Evolutionary conservation across 2,329 filamentous ascomycete genomes (phyloP), one percentile per base, ranked within the genome.

Genomic region (Ophiosphaerella korrae): DNA sequence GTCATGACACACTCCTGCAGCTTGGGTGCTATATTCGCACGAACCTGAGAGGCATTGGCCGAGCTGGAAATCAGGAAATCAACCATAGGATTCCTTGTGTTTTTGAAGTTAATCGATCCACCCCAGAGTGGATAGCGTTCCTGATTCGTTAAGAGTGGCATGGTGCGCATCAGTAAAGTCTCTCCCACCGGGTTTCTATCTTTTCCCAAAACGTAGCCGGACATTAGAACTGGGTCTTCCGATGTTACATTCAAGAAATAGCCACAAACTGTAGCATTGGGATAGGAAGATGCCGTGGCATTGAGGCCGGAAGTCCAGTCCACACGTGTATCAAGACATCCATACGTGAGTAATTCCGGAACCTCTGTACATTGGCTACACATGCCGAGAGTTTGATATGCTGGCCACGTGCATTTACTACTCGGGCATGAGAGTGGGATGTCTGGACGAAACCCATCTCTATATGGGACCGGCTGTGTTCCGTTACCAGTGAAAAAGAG

Each of bases 331-430:
- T 48, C 18, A 0, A 62, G 0, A 31, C 66, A 70, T 0, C 21
- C 26, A 23, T 38, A 62, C 0, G 26, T 44, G 0, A 70, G 53
- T 0, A 60, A 7, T 0, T 56, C 2, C 0, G 61, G 34, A 0
- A 60, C 46, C 0, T 67, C 62, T 0, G 16, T 41, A 12, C 67
- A 72, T 1, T 45, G 1, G 8, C 66, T 71, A 12, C 66, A 72
- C 0, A 72, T 42, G 0, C 32, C 66, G 0, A 72, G 47, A 0
- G 66, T 65, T 0, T 71, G 53, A 29, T 71, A 70, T 0, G 1
- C 7, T 0, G 64, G 61, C 66, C 66, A 72, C 0, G 63, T 64
- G 14, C 68, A 72, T 8, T 70, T 71, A 6, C 62, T 67, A 0
- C 55, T 66, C 0, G 66, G 67, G 12, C 68, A 72, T 0, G 59